A percentile compares a stretch with the other conserved stretches of the same genome.
phyloP scores from a whole-genome alignment of 2,329 filamentous ascomycete species.

The Ascochyta koolunga region DNA sequence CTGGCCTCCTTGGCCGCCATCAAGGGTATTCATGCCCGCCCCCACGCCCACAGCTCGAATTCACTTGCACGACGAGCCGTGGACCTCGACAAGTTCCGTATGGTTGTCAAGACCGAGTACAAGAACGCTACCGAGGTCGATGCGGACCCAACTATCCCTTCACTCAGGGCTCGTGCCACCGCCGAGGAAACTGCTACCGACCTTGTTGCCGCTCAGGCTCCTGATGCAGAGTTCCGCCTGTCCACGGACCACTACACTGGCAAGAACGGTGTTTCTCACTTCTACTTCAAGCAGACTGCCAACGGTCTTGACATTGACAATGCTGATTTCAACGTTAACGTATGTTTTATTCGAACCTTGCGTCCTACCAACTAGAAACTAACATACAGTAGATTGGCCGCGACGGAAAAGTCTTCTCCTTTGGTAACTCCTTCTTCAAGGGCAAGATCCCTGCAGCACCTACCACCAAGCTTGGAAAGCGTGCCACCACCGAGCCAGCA shows the following conservation, averaged over 20 bases:
- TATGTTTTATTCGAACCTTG: slow-evolving; percentile 42
- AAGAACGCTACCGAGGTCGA: slow-evolving; percentile 25
- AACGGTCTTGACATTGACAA: slow-evolving; percentile 66
- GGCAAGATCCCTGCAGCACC: slow-evolving; percentile 49
- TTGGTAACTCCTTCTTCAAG: slow-evolving; percentile 59
- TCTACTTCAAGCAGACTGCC: slow-evolving; percentile 63
- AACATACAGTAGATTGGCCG: slow-evolving; percentile 50
- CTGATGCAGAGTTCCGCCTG: slow-evolving; percentile 17
- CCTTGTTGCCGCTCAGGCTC: slow-evolving; percentile 12
- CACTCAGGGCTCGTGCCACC: slow-evolving; percentile 15
- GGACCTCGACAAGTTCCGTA: slow-evolving; percentile 42
- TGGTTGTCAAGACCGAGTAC: slow-evolving; percentile 33
- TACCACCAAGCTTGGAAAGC: slow-evolving; percentile 14
- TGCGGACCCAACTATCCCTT: slow-evolving; percentile 15
- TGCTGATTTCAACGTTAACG: slow-evolving; percentile 65
- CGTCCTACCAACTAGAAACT: background rate
- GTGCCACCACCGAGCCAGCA: slow-evolving; percentile 49
- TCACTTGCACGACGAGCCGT: slow-evolving; percentile 31
- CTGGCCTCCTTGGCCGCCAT: slow-evolving; percentile 36
- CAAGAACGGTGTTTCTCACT: slow-evolving; percentile 60
- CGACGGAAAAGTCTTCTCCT: slow-evolving; percentile 64
- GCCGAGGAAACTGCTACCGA: slow-evolving; percentile 17
- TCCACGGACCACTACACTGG: slow-evolving; percentile 38
- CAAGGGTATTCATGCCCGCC: slow-evolving; percentile 30
- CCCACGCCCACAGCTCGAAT: slow-evolving; percentile 21